Base-by-base conservation (phyloP, 2,329 filamentous ascomycete genomes). In the Penicillium sp. region DNA sequence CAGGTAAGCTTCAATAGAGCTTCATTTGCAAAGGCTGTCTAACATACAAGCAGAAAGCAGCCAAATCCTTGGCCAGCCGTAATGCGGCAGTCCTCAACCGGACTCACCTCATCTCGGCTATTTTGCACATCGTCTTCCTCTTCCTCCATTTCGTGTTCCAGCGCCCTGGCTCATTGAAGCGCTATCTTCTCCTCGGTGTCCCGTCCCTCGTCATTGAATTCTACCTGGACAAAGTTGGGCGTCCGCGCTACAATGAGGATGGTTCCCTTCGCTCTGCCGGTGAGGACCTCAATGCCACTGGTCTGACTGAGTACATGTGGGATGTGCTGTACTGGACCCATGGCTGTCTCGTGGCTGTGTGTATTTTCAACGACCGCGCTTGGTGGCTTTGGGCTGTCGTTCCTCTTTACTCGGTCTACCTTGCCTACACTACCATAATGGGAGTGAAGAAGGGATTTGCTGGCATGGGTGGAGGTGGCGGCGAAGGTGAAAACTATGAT, bases 241-340 rank as follows among this genome's bases (percentile, higher is more conserved):
- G 91, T 8, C 93, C 93, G 20, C 83, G 76, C 50, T 87, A 84
- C 65, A 80, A 82, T 55, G 71, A 73, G 22, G 83, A 81, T 39
- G 78, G 76, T 11, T 77, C 84, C n/a, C 75, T 97, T 51, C 83
- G 81, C 65, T 81, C 78, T 26, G 76, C 87, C 0, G 91, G 93
- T 35, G 90, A 97, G 66, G 93, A 98, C 67, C 80, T 98, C 42
- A 82, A 86, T 43, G 87, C 89, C 8, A 79, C 85, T 27, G 93
- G 93, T 4, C 73, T 98, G 74, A 97, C 91, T 9, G 93, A 96
- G 72, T 97, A 94, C 75, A 88, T 97, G 86, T 98, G 95, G 79
- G 93, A 98, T 71, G 81, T 95, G 40, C 75, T 95, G 43, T 97
- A 95, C 80, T 89, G 95, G 73, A 96, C 89, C 0, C 96, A 90